Base-by-base conservation (phyloP, 495 filamentous ascomycete genomes). In the Aspergillus sclerotioniger region DNA sequence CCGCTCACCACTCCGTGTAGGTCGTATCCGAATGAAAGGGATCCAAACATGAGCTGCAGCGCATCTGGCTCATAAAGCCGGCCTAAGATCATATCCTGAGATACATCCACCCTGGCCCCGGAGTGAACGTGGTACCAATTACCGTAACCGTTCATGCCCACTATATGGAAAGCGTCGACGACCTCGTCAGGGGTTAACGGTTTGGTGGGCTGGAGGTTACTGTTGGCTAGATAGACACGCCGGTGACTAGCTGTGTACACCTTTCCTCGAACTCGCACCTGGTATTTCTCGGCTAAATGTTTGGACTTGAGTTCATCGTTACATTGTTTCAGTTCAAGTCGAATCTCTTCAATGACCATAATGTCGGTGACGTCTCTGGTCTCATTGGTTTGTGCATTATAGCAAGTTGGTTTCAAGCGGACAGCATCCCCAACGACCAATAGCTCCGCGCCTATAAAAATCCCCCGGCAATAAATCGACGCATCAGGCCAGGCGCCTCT, bases 371-470 rank as follows among this genome's bases (percentile, higher is more conserved):
- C 71, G 3, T 43, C 35, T 37, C 52, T 6, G 6, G n/a, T 48
- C 29, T 44, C 13, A 35, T 55, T 9, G 8, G 31, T 35, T n/a
- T 63, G 29, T 7, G 53, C 49, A 20, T 64, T 58, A 25, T 65
- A 65, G n/a, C 47, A 57, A 15, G 54, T 64, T 49, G 66, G 79
- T 54, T 76, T 72, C 2, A 87, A 62, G 13, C 82, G 80, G 1
- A 85, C 73, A 1, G 73, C 69, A 58, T 88, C 85, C 3, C 77
- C 78, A 17, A 82, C 63, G 10, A 72, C 59, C 2, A 86, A 47
- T 7, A 84, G 64, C 57, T 88, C 85, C 5, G 77, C 58, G 0
- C 85, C 85, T 2, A 87, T 62, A 55, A 75, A 88, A 32, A 86
- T 75, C 1, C 82, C 84, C 47, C 74, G 69, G 57, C 77, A 80